Base-by-base conservation (phyloP, 2,329 filamentous ascomycete genomes). In the Myriosclerotinia scirpicola region DNA sequence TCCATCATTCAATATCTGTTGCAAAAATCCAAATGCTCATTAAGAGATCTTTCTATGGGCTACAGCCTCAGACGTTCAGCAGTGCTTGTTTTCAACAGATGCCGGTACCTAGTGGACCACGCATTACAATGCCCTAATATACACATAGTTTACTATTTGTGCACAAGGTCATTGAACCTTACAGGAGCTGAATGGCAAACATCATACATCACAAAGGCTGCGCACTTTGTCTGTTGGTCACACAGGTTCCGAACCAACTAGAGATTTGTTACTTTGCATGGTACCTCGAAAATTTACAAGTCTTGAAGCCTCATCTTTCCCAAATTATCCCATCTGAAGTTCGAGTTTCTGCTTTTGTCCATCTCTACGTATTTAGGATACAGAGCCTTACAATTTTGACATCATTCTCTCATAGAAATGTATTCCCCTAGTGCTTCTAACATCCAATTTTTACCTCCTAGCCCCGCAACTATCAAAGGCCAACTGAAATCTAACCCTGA, bases 41-140 rank as follows among this genome's bases (percentile, higher is more conserved):
- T 44, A 8, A 2, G 12, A 58, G 5, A 3, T 42, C 54, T n/a
- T 34, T 54, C 53, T 14, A 54, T 2, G n/a, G 17, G 34, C 53
- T 14, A 54, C 1, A 38, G 15, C n/a, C 38, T 58, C 38, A 30
- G 30, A 8, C 38, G 42, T 30, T 30, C 11, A 44, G n/a, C 53
- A 40, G 54, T 30, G 54, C 38, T 30, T 60, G 30, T 20, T 60
- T 48, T 50, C 56, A 38, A 46, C 30, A 50, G 12, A 60, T 34
- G 42, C 12, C 14, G 56, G 56, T 48, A 50, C 56, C 44, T 60
- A 60, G 20, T 60, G 44, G 56, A n/a, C 44, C 44, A 38, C 20
- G n/a, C 42, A 59, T 34, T 59, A 17, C 15, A 48, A 44, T 48
- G 26, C 26, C 6, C 9, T 9, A 59, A 15, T n/a, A 59, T 15